Conservation (phyloP, 495 filamentous ascomycete genomes). For the Penicillium malachiteum region DNA sequence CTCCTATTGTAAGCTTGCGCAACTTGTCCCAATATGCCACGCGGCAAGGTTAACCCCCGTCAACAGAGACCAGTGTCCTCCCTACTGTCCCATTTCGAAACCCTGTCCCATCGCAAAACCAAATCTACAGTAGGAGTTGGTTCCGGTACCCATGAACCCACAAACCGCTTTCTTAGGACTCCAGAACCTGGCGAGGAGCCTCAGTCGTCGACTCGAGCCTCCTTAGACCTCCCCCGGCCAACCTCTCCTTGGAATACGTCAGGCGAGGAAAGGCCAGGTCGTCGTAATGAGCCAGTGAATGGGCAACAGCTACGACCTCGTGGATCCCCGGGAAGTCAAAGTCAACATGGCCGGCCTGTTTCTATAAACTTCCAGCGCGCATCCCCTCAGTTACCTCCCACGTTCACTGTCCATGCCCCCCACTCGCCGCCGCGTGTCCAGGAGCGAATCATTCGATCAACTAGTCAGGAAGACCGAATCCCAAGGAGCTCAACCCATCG, state of each 20-base stretch:
- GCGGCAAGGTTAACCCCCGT: conserved; percentile 14
- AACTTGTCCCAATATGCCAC: conserved; percentile 11
- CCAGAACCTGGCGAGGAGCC: conserved; percentile 44
- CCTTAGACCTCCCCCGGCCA: conserved; percentile 53
- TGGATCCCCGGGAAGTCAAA: conserved; percentile 27
- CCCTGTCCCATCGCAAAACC: conserved; percentile 60
- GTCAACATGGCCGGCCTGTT: conserved; percentile 40
- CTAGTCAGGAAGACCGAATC: conserved; percentile 23
- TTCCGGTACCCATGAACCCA: conserved; percentile 34
- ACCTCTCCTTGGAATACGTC: conserved; percentile 39
- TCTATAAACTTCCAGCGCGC: conserved; percentile 53
- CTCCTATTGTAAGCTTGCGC: conserved; percentile 46
- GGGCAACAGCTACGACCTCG: conserved; percentile 30
- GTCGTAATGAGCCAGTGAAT: conserved; percentile 21
- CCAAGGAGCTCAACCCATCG: conserved; percentile 25
- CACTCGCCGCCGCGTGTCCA: conserved; percentile 63
- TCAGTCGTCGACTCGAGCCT: conserved; percentile 47
- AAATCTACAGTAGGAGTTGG: conserved; percentile 25
- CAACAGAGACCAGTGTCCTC: conserved; percentile 79
- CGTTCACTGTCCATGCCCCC: conserved; percentile 71
- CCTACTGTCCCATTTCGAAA: conserved; percentile 88
- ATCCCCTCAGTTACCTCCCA: conserved; percentile 63
- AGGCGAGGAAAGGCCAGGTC: conserved; percentile 30
- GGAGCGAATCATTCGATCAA: conserved; percentile 9
- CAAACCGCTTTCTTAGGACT: conserved; percentile 34